Conservation (phyloP, 495 filamentous ascomycete species). For the Neohortaea acidophila region DNA sequence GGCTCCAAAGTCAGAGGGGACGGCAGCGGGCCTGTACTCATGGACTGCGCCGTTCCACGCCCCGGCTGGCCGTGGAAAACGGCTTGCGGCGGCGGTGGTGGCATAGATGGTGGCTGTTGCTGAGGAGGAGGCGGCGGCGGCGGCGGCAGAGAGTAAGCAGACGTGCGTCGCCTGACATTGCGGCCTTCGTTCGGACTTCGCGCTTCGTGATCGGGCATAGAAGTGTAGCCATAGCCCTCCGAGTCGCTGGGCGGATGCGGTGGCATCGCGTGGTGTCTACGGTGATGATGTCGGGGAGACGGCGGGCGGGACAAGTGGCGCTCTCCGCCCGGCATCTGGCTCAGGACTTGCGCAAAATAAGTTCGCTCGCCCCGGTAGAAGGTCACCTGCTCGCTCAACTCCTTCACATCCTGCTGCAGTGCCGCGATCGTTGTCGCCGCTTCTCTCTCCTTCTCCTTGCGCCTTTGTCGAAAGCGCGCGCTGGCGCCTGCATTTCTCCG, state of each 20-base stretch:
- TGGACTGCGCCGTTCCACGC: too few species aligned
- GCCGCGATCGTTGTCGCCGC: conserved; percentile 50
- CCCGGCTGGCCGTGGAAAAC: too few species aligned
- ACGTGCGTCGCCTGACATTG: conserved; percentile 15
- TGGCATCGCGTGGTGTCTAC: too few species aligned
- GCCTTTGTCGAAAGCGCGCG: conserved; percentile 69
- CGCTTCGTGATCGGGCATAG: too few species aligned
- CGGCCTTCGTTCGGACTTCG: conserved; percentile 9
- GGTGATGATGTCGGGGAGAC: conserved; percentile 20
- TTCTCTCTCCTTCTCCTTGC: conserved; percentile 79
- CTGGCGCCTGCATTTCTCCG: conserved; percentile 81
- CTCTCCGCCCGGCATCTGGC: conserved; percentile 20
- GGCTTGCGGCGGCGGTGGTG: too few species aligned
- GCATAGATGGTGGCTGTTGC: too few species aligned
- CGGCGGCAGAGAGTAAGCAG: conserved; percentile 10
- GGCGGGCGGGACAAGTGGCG: conserved; percentile 24
- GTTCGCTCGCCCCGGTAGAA: conserved; percentile 29
- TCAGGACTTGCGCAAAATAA: conserved; percentile 22
- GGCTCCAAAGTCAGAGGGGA: too few species aligned
- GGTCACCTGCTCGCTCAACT: conserved; percentile 27
- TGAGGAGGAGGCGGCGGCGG: conserved; percentile 7
- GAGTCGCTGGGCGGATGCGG: too few species aligned
- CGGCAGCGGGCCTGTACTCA: too few species aligned
- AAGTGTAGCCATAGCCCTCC: too few species aligned
- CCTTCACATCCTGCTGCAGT: conserved; percentile 40